Evolutionary conservation across 2,329 filamentous ascomycete species (phyloP).

Genomic region (Alternaria triticina): DNA sequence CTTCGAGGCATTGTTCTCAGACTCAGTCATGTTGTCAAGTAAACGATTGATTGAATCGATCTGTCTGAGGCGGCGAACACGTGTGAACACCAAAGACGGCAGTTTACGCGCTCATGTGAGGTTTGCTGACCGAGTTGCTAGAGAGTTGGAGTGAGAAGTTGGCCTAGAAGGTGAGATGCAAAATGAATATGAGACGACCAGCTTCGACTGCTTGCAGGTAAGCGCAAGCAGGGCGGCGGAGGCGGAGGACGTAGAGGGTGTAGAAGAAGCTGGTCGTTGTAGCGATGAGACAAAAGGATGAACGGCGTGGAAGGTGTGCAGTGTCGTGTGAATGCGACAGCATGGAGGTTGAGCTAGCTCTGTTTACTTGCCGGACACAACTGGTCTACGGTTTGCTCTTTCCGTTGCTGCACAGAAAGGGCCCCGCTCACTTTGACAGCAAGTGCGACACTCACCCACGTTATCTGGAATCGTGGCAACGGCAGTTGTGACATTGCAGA

Average conservation of each 20-base stretch:
- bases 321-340: background rate
- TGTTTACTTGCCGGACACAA: conserved; percentile 2
- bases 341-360: background rate
- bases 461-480: background rate
- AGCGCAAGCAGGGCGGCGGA: background rate
- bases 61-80: background rate
- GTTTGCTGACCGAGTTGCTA: background rate
- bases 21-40: conserved; percentile 1
- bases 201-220: conserved; percentile 11
- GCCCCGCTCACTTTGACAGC: accelerated
- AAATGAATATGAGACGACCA: conserved; percentile 13
- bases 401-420: background rate
- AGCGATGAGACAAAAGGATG: conserved; percentile 12
- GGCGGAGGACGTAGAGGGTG: background rate
- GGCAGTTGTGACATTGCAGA: background rate
- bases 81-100: background rate
- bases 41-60: background rate
- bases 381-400: too few species aligned
- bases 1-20: background rate
- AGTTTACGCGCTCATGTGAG: background rate
- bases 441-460: background rate
- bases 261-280: conserved; percentile 21
- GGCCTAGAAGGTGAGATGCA: background rate
- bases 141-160: background rate
- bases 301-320: conserved; percentile 11